Percentiles rank a stretch among this genome's conserved stretches.
These are phyloP conservation scores for Zychaea mexicana DNA, from an alignment of 371 early-diverging fungal species.

Conservation along the genomic window DNA sequence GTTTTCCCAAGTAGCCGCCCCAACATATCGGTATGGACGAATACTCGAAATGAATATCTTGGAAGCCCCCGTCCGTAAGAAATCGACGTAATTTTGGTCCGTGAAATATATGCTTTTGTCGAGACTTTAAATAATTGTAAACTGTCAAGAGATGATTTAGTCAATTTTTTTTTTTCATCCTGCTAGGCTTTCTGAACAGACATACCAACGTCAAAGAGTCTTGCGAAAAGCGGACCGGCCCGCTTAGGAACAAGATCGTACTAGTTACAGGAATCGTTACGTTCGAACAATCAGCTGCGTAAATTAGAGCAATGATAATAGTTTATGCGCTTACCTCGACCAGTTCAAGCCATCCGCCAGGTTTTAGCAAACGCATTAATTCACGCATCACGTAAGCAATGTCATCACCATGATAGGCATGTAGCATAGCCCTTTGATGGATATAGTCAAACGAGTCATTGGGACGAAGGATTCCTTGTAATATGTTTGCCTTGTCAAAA, in stretches of 20 bases:
- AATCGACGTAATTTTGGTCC: slow-evolving; percentile 19
- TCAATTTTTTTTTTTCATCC: neutral
- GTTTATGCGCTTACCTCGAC: slow-evolving; percentile 23
- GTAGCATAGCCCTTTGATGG: slow-evolving; percentile 37
- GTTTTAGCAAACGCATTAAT: slow-evolving; percentile 32
- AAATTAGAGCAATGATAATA: too few relatives aligned
- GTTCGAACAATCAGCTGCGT: too few relatives aligned
- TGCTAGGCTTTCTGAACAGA: neutral
- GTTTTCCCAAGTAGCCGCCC: slow-evolving; percentile 47
- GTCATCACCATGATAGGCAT: slow-evolving; percentile 24
- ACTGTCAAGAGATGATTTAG: neutral
- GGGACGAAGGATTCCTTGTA: slow-evolving; percentile 21
- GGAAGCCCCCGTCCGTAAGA: slow-evolving; percentile 24
- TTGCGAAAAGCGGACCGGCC: slow-evolving; percentile 20
- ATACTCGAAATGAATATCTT: slow-evolving; percentile 35
- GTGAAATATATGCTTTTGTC: slow-evolving; percentile 13
- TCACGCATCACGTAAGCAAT: slow-evolving; percentile 23
- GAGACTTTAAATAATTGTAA: neutral
- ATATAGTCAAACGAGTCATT: slow-evolving; percentile 34
- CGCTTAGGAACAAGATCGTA: slow-evolving; percentile 18
- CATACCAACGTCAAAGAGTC: slow-evolving; percentile 6
- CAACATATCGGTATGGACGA: slow-evolving; percentile 42
- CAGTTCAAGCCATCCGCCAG: slow-evolving; percentile 40
- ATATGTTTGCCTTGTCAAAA: slow-evolving; percentile 19
- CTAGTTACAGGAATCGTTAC: neutral